Percentiles rank a stretch among this genome's conserved stretches.
phyloP scores from a whole-genome alignment of 495 filamentous ascomycete genomes.

The Sabuloglossum arenarium region DNA sequence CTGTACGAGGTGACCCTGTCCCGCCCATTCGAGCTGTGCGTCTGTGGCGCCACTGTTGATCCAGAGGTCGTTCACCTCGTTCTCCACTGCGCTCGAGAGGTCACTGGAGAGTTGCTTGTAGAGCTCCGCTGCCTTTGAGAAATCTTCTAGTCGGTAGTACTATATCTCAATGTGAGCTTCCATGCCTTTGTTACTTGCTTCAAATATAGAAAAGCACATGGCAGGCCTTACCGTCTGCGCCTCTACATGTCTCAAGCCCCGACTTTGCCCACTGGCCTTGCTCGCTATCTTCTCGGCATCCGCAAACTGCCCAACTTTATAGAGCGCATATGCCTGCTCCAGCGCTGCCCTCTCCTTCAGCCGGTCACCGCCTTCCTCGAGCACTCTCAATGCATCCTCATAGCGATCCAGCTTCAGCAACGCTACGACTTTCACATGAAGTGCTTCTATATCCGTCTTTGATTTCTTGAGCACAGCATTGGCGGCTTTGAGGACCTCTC shows the following conservation, averaged over 20 bases:
- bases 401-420: constrained; percentile 86
- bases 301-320: constrained; percentile 59
- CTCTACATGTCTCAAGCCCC: constrained; percentile 62
- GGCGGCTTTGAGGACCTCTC: constrained; percentile 46
- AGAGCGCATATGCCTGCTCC: constrained; percentile 81
- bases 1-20: constrained; percentile 25
- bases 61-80: constrained; percentile 66
- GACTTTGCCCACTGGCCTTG: constrained; percentile 20
- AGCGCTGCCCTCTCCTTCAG: constrained; percentile 45
- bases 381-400: constrained; percentile 61
- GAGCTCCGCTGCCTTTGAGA: constrained; percentile 43
- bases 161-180: constrained; percentile 9
- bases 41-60: constrained; percentile 37
- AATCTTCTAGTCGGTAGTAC: constrained; percentile 71
- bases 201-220: background rate
- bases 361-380: constrained; percentile 47
- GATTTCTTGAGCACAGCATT: constrained; percentile 44
- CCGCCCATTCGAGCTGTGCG: constrained; percentile 22
- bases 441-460: constrained; percentile 41
- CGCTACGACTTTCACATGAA: constrained; percentile 63
- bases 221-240: constrained; percentile 65
- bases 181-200: background rate
- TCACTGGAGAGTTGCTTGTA: constrained; percentile 41
- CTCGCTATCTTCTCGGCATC: constrained; percentile 43
- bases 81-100: constrained; percentile 21